These are phyloP conservation scores for Rhizopogon vesiculosus DNA, from an alignment of 768 basidiomycete genomes.

Conservation along the genomic window DNA sequence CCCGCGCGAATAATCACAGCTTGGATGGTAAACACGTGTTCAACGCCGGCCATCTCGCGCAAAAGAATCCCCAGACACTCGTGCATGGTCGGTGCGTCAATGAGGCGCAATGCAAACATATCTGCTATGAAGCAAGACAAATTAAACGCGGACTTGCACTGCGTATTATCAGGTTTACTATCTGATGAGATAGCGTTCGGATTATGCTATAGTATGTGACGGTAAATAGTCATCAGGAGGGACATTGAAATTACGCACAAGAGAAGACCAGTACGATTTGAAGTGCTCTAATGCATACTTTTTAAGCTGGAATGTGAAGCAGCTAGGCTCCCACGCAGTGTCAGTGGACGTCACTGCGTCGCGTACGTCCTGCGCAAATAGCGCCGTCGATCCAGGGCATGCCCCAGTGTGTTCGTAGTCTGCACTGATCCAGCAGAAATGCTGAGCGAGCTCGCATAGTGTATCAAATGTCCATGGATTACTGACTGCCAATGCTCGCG, in stretches of 20 bases:
- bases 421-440: conserved; percentile 21
- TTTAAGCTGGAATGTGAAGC: conserved; percentile 22
- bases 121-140: conserved; percentile 25
- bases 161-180: conserved; percentile 11
- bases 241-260: conserved; percentile 12
- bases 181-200: conserved; percentile 9
- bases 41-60: conserved; percentile 18
- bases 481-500: neutral
- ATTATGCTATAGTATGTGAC: conserved; percentile 8
- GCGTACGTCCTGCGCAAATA: conserved; percentile 21
- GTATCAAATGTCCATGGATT: conserved; percentile 2
- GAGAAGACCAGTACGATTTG: conserved; percentile 18
- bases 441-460: conserved; percentile 21
- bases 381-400: conserved; percentile 9
- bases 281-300: conserved; percentile 20
- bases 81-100: conserved; percentile 6
- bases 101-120: conserved; percentile 17
- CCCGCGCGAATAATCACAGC: conserved; percentile 17
- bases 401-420: conserved; percentile 6
- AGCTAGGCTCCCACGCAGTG: conserved; percentile 16
- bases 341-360: conserved; percentile 8
- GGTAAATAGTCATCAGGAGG: neutral
- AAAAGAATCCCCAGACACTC: conserved; percentile 21
- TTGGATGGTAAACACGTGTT: conserved; percentile 22
- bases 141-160: conserved; percentile 15